Base-by-base conservation (phyloP, 2,329 filamentous ascomycete genomes). In the Aspergillus oerlinghausenensis region DNA sequence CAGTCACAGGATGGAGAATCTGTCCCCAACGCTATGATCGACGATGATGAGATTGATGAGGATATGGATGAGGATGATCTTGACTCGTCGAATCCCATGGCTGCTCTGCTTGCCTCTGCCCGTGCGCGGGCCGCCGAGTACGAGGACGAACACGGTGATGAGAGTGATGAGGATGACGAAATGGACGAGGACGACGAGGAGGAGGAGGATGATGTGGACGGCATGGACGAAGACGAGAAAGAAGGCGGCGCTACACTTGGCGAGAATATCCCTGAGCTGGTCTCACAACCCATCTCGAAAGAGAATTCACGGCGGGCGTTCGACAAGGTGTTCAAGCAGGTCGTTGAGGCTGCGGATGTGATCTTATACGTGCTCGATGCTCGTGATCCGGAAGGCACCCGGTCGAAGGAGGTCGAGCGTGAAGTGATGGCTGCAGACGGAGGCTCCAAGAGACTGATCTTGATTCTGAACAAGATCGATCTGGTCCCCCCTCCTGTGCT, bases 401-500 rank as follows among this genome's bases (percentile, higher is more conserved):
- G 92, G 62, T 97, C 92, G 40, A 89, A 88, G 70, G 91, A 96
- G 63, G 88, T 97, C 48, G 92, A 97, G 80, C 88, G 90, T 60
- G 87, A 89, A 76, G 86, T 97, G 72, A 92, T 95, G 88, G 88
- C 91, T n/a, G 88, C 90, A 9, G 89, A 90, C 14, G 83, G 83
- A 28, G 89, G 89, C 55, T 88, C 87, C 63, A 97, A 97, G 80
- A 84, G 92, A 52, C 82, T 97, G 57, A 96, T 97, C 58, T 85
- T 97, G 57, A 85, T 97, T 56, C 81, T 97, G 64, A 97, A 97
- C 86, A 97, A 97, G 84, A 92, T 96, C 71, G 92, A 97, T 73
- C 83, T 97, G 55, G 84, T 97, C 49, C 92, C 92, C 2, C 85
- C 90, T 23, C 82, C 86, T 49, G 88, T 93, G 11, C 84, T 97